Base-by-base conservation (phyloP, 495 filamentous ascomycete species). In the Podospora didyma region DNA sequence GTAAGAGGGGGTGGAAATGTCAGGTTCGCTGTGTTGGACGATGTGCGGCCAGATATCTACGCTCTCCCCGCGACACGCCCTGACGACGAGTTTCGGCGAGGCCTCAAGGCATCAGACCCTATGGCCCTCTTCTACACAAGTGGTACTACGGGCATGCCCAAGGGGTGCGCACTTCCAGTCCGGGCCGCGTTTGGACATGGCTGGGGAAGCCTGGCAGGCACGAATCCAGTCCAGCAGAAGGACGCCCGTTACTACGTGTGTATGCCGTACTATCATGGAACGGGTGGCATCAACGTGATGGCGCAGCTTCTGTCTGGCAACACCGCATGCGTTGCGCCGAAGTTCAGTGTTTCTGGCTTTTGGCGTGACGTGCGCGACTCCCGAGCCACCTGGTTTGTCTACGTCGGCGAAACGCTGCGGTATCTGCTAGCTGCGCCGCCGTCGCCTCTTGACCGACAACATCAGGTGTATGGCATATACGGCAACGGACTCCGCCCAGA, bases 201-300 rank as follows among this genome's bases (percentile, higher is more conserved):
- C 37, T 50, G 39, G 5, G 61, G 67, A 39, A 63, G 42, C n/a
- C 51, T 61, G 39, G 34, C 48, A 2, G 59, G 57, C 26, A 61
- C 41, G 17, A 60, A 59, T 42, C 60, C 59, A 0, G 57, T 56
- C 19, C 19, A 54, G 34, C 47, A 41, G 3, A 51, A 41, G 31
- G 53, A 56, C 23, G 35, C 59, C 42, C 58, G 60, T 22, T 59
- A 57, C 49, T 80, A 90, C 69, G 76, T 81, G 61, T 89, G 87
- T 65, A 92, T 93, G 88, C 89, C 89, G 2, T 68, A 90, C 16
- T 93, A 91, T 67, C 89, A 93, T 65, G 88, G 88, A 10, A 93
- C 89, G 0, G 87, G 86, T 0, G 76, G 77, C 4, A 81, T 88
- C 37, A 70, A 69, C 12, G 67, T 80, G 22, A 79, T 87, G 47